Evolutionary conservation across 139 green algal species (phyloP), one percentile per base, ranked within the genome.

Genomic region (Desmodesmus armatus): DNA sequence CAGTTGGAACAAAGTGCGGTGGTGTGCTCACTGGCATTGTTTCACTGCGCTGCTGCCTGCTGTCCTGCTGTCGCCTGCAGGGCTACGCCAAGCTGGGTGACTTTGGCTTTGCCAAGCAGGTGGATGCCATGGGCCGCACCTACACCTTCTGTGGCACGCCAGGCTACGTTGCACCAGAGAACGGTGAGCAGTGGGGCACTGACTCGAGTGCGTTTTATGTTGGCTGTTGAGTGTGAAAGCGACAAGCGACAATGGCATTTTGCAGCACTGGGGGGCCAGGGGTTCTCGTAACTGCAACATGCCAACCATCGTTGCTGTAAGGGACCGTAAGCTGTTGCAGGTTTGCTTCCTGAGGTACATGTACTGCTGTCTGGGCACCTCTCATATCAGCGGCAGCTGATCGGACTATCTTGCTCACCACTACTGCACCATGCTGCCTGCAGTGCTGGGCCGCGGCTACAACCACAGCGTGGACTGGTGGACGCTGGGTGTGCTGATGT

Each of bases 111-210:
- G 91, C 91, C 81, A 94, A 94, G 87, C 96, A 97, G 86, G 86
- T 98, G 3, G 90, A 98, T 41, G 73, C 70, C 35, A 88, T 74
- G 27, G 87, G 91, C 7, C 87, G 94, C 39, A 99, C 97, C 15
- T 99, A 98, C 96, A 99, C 97, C 53, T 99, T 99, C 90, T 99
- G 97, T 84, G 96, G 96, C 41, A 98, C 96, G 9, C 96, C 96
- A 4, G 96, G 96, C 27, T 88, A 88, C 41, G 74, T 88, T 5
- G 83, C 83, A 23, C 83, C 83, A 29, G 83, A 88, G 74, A 88
- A 88, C 33, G 76, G 76, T 82, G 53, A 58, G 66, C 4, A 21
- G 62, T 31, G 25, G 39, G 63, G 29, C 63, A 72, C 31, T 47
- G 67, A 13, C 37, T 37, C 69, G 2, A n/a, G n/a, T 31, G 15